phyloP scores from a whole-genome alignment of 495 filamentous ascomycete genomes.

The Neurospora sp. region DNA sequence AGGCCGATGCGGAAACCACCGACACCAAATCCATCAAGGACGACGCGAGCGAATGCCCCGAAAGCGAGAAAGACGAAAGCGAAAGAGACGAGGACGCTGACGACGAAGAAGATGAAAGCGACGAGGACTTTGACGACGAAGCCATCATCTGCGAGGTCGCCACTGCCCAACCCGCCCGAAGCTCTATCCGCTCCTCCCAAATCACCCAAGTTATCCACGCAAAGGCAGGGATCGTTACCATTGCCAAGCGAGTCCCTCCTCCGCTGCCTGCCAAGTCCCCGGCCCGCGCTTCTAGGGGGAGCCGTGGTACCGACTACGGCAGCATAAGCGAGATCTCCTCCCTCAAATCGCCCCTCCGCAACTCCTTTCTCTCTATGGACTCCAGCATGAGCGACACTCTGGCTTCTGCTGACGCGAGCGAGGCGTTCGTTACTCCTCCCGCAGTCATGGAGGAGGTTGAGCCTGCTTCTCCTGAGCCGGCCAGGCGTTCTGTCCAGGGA shows the following conservation, averaged over 20 bases:
- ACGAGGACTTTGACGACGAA: conserved; percentile 36
- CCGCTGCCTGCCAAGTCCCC: conserved; percentile 55
- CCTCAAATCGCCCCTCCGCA: conserved; percentile 22
- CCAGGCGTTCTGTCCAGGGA: conserved; percentile 2
- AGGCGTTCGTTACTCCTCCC: conserved; percentile 3
- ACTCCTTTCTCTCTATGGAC: conserved; percentile 18
- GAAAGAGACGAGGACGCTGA: conserved; percentile 29
- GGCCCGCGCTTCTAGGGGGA: conserved; percentile 32
- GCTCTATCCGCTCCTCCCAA: conserved; percentile 41
- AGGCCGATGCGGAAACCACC: neutral
- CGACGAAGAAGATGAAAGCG: conserved; percentile 35
- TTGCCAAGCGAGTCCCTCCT: conserved; percentile 60
- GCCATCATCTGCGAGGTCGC: conserved; percentile 44
- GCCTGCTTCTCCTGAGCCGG: neutral
- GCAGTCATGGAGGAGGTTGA: conserved; percentile 2
- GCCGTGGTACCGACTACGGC: conserved; percentile 21
- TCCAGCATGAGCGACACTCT: conserved; percentile 5
- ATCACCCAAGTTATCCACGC: conserved; percentile 33
- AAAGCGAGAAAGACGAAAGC: conserved; percentile 10
- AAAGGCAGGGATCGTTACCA: conserved; percentile 56
- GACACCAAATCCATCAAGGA: neutral
- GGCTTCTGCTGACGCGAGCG: conserved; percentile 3
- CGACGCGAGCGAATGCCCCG: neutral
- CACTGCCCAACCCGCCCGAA: conserved; percentile 34
- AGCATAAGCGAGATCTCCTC: conserved; percentile 17